Evolutionary conservation across 2,329 filamentous ascomycete species (phyloP).

Genomic region (Sporothrix schenckii): DNA sequence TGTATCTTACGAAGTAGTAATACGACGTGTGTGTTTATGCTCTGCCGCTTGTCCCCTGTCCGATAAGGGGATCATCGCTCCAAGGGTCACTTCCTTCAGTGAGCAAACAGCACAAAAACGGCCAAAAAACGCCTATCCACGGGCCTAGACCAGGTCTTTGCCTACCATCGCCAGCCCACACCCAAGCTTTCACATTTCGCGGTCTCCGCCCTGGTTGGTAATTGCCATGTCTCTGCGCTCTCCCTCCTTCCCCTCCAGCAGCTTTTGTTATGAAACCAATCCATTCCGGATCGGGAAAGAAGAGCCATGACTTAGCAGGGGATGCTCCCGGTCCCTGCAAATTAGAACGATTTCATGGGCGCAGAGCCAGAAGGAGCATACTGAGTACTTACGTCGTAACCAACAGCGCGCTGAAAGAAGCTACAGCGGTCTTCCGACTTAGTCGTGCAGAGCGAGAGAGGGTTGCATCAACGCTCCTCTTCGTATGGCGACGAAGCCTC

Average conservation of each 20-base stretch:
- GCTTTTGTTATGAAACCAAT: slow-evolving; percentile 22
- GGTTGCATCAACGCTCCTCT: too few species aligned
- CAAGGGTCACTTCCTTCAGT: background rate
- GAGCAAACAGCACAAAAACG: background rate
- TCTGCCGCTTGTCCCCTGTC: slow-evolving; percentile 1
- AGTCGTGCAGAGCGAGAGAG: too few species aligned
- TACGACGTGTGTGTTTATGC: background rate
- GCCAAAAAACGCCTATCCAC: background rate
- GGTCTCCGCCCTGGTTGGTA: background rate
- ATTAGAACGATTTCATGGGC: slow-evolving; percentile 6
- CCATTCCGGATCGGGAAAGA: slow-evolving; percentile 21
- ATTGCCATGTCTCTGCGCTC: background rate
- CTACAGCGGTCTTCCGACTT: too few species aligned
- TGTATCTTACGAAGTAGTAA: background rate
- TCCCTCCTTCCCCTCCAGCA: background rate
- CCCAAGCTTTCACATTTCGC: slow-evolving; percentile 15
- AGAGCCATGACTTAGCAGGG: background rate
- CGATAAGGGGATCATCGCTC: slow-evolving; percentile 9
- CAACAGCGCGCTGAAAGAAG: too few species aligned
- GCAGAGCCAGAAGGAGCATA: slow-evolving; percentile 5
- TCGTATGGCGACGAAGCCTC: too few species aligned
- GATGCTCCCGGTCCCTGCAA: slow-evolving; percentile 21
- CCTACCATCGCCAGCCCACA: slow-evolving; percentile 13
- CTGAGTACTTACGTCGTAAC: too few species aligned
- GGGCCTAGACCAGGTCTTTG: background rate